A percentile compares a stretch with the other conserved stretches of the same genome.
These are phyloP conservation scores for Cryptococcus depauperatus DNA, from an alignment of 1,284 basidiomycete genomes.

Conservation along the genomic window DNA sequence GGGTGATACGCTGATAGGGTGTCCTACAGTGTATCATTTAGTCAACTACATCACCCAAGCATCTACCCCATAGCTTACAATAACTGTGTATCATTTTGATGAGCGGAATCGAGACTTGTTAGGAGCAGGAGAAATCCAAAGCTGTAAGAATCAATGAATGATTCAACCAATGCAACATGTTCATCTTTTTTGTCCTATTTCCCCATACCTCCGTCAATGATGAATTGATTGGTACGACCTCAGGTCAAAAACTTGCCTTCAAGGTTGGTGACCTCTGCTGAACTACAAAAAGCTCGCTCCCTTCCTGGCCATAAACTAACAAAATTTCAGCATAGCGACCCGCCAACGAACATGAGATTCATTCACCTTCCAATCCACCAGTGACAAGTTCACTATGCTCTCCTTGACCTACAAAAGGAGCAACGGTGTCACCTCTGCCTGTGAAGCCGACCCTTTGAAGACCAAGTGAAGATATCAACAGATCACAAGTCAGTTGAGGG, in stretches of 20 bases:
- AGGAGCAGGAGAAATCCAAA: conserved; percentile 55
- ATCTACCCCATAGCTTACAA: conserved; percentile 54
- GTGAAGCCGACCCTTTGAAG: conserved; percentile 54
- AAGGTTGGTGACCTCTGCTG: conserved; percentile 70
- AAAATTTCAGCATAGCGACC: conserved; percentile 5
- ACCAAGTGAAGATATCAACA: conserved; percentile 59
- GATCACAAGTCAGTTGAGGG: conserved; percentile 63
- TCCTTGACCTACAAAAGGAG: conserved; percentile 60
- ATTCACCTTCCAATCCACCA: conserved; percentile 63
- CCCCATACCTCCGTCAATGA: too few species aligned
- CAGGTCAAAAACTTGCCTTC: conserved; percentile 50
- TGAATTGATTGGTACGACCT: background rate
- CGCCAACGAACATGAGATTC: background rate
- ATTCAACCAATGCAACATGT: conserved; percentile 54
- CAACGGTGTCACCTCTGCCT: conserved; percentile 55
- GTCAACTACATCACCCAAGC: background rate
- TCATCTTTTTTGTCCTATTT: conserved; percentile 60
- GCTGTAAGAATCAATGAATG: conserved; percentile 51
- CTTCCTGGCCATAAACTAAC: conserved; percentile 57
- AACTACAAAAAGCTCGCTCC: conserved; percentile 52
- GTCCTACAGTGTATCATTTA: conserved; percentile 11
- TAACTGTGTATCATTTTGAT: conserved; percentile 67
- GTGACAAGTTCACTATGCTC: conserved; percentile 59
- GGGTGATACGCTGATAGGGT: conserved; percentile 19
- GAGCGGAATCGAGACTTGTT: conserved; percentile 63